phyloP scores from a whole-genome alignment of 352 stramenopile genomes.

The Globisporangium paroecandrum region DNA sequence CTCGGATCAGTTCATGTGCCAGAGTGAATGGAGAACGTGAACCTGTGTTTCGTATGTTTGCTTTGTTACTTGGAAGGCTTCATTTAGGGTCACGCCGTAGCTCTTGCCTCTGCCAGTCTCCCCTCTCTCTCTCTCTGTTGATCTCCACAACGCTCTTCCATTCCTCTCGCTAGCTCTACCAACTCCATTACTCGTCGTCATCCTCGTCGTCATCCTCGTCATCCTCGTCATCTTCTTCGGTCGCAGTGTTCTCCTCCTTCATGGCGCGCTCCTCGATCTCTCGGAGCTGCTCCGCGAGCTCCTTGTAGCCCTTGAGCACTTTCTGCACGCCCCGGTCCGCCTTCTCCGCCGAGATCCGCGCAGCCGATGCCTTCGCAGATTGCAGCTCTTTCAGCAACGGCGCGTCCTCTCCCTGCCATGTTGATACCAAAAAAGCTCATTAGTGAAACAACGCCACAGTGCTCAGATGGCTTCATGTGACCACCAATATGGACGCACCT shows the following conservation, averaged over 20 bases:
- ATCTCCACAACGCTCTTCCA: not conserved
- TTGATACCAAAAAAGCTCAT: not conserved
- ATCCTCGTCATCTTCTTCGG: constrained; percentile 41
- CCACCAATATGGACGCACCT: not conserved
- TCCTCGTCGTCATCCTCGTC: constrained; percentile 16
- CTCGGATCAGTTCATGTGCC: not conserved
- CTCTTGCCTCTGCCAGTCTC: not conserved
- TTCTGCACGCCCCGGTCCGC: constrained; percentile 65
- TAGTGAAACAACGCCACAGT: not conserved
- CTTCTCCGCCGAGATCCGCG: constrained; percentile 60
- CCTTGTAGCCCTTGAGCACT: constrained; percentile 67
- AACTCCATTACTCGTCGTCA: constrained; percentile 19
- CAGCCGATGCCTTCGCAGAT: constrained; percentile 42
- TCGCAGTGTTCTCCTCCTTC: constrained; percentile 47
- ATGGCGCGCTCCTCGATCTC: constrained; percentile 53
- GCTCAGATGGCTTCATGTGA: not conserved
- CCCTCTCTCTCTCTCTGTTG: not conserved
- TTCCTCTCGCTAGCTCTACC: not conserved
- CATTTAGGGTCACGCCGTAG: not conserved
- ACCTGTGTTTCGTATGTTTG: not conserved
- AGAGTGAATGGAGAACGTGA: not conserved
- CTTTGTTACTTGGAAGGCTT: not conserved
- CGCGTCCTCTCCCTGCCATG: constrained; percentile 31
- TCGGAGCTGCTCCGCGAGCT: constrained; percentile 65
- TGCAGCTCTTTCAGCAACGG: constrained; percentile 69